Evolutionary conservation across 768 basidiomycete genomes (phyloP).

Genomic region (Rickenella mellea): DNA sequence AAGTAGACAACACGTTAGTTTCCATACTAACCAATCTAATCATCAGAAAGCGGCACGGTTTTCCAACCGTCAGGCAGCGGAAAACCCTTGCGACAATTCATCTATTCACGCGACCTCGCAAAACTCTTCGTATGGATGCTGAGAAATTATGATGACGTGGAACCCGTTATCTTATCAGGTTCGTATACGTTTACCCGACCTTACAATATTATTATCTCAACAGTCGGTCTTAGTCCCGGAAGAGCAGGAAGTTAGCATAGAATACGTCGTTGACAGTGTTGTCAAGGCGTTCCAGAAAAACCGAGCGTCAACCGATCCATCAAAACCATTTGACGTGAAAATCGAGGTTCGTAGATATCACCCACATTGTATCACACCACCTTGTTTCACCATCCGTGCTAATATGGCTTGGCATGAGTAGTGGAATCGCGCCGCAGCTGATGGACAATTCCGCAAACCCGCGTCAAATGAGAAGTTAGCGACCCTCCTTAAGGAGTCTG

Average conservation of each 20-base stretch:
- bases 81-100: constrained; percentile 92
- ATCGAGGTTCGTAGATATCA: background rate
- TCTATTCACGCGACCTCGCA: constrained; percentile 90
- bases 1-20: background rate
- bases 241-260: constrained; percentile 90
- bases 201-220: too few relatives aligned
- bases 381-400: background rate
- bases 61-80: constrained; percentile 85
- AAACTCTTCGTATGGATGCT: constrained; percentile 92
- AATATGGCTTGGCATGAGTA: too few relatives aligned
- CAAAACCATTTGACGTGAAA: constrained; percentile 28
- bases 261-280: constrained; percentile 82
- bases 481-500: constrained; percentile 55
- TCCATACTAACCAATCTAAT: too few relatives aligned
- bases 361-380: background rate
- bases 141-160: constrained; percentile 84
- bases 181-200: constrained; percentile 10
- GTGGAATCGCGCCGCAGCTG: too few relatives aligned
- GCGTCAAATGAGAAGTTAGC: constrained; percentile 87
- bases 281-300: constrained; percentile 79
- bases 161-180: constrained; percentile 90
- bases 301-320: constrained; percentile 54
- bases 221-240: too few relatives aligned
- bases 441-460: constrained; percentile 94
- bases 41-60: constrained; percentile 64